Evolutionary conservation across 192 early-diverging fungal species (phyloP).

Genomic region (Coemansia sp.): DNA sequence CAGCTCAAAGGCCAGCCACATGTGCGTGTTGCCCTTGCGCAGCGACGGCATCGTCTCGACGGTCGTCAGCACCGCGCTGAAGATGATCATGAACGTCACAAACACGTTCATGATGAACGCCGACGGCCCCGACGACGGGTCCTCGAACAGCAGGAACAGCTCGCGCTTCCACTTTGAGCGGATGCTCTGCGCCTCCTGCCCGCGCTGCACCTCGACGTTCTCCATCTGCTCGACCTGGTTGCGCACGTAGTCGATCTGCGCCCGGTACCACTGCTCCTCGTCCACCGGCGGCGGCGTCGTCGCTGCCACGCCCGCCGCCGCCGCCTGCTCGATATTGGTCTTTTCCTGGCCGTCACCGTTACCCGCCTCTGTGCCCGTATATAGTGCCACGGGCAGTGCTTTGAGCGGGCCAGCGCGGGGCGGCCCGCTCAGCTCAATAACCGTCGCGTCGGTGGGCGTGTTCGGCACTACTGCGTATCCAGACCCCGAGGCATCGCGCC

Average conservation of each 20-base stretch:
- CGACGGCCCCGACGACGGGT: slow-evolving; percentile 68
- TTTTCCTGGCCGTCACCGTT: neutral
- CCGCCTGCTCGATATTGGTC: slow-evolving; percentile 6
- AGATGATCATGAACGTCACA: slow-evolving; percentile 71
- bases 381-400: slow-evolving; percentile 16
- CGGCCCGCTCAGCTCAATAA: slow-evolving; percentile 14
- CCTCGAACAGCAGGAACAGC: slow-evolving; percentile 72
- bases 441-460: slow-evolving; percentile 23
- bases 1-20: slow-evolving; percentile 68
- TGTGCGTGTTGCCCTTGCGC: slow-evolving; percentile 46
- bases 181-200: slow-evolving; percentile 44
- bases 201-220: slow-evolving; percentile 39
- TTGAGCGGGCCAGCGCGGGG: slow-evolving; percentile 15
- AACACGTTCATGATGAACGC: slow-evolving; percentile 74
- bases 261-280: slow-evolving; percentile 49
- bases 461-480: slow-evolving; percentile 12
- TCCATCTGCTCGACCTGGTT: slow-evolving; percentile 52
- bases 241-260: slow-evolving; percentile 53
- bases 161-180: slow-evolving; percentile 56
- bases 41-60: slow-evolving; percentile 80
- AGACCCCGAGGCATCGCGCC: neutral
- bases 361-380: neutral
- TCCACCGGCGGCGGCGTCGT: slow-evolving; percentile 25
- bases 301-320: slow-evolving; percentile 16
- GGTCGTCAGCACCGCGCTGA: slow-evolving; percentile 70